Base-by-base conservation (phyloP, 2,329 filamentous ascomycete species). In the Colletotrichum incanum region DNA sequence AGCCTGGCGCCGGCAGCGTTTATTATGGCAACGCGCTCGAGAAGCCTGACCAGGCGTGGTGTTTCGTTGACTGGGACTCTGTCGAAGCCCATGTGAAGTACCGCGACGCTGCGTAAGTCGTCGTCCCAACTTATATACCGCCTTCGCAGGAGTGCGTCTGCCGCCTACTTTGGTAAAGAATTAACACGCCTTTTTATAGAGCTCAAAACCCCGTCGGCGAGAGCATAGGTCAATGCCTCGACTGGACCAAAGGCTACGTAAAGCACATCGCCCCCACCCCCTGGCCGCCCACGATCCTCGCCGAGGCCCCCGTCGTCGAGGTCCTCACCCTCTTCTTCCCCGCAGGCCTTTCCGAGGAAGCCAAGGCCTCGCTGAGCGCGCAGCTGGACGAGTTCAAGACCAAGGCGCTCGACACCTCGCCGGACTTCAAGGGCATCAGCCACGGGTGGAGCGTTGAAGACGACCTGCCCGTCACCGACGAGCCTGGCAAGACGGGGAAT, bases 261-360 rank as follows among this genome's bases (percentile, higher is more conserved):
- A 84, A 82, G 78, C 81, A 82, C 11, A 86, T 86, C 37, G 84
- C 84, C 20, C 82, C 81, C 2, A 37, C 69, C 20, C 60, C 58
- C 39, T 63, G 43, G 54, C 63, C 39, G 14, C 61, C 58, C 6
- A 31, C 34, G 1, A 60, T 69, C 8, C 60, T 73, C 5, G 37
- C 67, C 3, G 34, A 54, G 16, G 62, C 65, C 0, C 64, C 71
- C 20, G 45, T 72, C n/a, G 64, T 68, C 8, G 73, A 75, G 58
- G 68, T 74, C 11, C 49, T 73, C 28, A 68, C 34, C 39, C 61
- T 73, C 5, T 65, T 67, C 65, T 74, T 75, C 68, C 73, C 74
- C 0, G 16, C 69, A 1, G 65, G 67, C 37, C 56, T 75, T 41
- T 63, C 67, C 11, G 65, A 41, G 8, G 28, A 54, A 14, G 34